Percentiles rank a stretch among this genome's conserved stretches.
Evolutionary conservation across 306 rosid species (phyloP).

Genomic region (Fagus sylvatica): DNA sequence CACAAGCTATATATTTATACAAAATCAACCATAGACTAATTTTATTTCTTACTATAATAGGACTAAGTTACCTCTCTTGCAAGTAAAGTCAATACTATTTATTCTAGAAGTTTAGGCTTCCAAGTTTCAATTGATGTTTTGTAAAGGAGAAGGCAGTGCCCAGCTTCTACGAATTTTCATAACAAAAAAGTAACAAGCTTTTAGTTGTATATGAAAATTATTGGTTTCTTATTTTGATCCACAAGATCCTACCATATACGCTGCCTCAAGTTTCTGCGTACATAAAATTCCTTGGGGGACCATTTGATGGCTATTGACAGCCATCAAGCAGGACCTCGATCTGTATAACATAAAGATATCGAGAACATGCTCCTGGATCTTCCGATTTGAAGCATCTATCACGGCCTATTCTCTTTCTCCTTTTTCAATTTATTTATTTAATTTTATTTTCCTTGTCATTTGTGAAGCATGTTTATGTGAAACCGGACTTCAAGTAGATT

Average conservation of each 20-base stretch:
- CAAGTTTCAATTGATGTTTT: too few species aligned
- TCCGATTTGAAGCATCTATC: constrained; percentile 21
- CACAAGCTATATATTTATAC: too few species aligned
- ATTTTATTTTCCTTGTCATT: background rate
- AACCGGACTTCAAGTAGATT: constrained; percentile 19
- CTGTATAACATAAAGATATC: background rate
- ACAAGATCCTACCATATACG: background rate
- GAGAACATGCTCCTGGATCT: constrained; percentile 34
- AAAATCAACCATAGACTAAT: too few species aligned
- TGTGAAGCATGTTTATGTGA: background rate
- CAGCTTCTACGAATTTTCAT: too few species aligned
- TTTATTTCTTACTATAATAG: too few species aligned
- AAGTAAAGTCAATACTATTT: too few species aligned
- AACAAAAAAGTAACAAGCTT: too few species aligned
- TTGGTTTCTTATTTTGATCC: too few species aligned
- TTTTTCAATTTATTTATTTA: background rate
- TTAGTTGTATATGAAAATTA: too few species aligned
- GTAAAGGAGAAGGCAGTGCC: too few species aligned
- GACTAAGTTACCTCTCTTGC: too few species aligned
- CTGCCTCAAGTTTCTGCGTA: constrained; percentile 29
- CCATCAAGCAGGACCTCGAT: constrained; percentile 15
- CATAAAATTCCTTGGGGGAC: background rate
- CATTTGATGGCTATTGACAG: background rate
- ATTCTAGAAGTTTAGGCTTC: too few species aligned
- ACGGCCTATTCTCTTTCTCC: background rate